Evolutionary conservation across 495 filamentous ascomycete species (phyloP), one percentile per base, ranked within the genome.

Genomic region (Xylaria nigripes): DNA sequence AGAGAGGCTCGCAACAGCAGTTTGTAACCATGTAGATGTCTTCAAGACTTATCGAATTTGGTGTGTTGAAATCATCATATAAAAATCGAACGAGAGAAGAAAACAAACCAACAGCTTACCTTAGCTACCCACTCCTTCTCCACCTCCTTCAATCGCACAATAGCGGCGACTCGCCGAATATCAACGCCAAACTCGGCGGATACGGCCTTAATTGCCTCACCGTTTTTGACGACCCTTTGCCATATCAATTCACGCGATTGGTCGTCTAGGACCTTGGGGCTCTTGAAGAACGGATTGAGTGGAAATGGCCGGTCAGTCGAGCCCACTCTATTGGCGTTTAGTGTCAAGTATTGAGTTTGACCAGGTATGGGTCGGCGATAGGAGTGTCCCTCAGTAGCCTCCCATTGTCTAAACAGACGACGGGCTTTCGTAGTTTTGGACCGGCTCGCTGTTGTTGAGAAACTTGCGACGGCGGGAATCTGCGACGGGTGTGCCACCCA

Each of bases 1-100:
- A 75, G 71, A 75, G 68, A 72, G 66, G 71, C 70, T 72, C 69
- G 64, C 63, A 76, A 71, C 69, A 69, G 71, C 53, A 69, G 66
- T 76, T 77, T 83, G 71, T 90, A 89, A 88, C 82, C 86, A 90
- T 81, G 70, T 64, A 74, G 73, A 61, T 81, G 89, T 96, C 92
- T 96, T 96, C 77, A 92, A 96, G 92, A 96, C 92, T 95, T 95
- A 98, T 96, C 92, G 90, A 84, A 82, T 79, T 29, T 78, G 69
- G 68, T 71, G 59, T 64, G 54, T 64, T 64, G 54, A 60, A 50
- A 69, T 76, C 77, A 82, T 77, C 74, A 78, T 74, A 45, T 43
- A 50, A 67, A 53, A 56, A 49, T 27, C 23, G 16, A n/a, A 25
- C 30, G 48, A 58, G 61, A 51, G 40, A 50, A 40, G 52, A 48